A percentile compares a stretch with the other conserved stretches of the same genome.
Evolutionary conservation across 768 basidiomycete species (phyloP).

Genomic region (Arthromyces matolae): DNA sequence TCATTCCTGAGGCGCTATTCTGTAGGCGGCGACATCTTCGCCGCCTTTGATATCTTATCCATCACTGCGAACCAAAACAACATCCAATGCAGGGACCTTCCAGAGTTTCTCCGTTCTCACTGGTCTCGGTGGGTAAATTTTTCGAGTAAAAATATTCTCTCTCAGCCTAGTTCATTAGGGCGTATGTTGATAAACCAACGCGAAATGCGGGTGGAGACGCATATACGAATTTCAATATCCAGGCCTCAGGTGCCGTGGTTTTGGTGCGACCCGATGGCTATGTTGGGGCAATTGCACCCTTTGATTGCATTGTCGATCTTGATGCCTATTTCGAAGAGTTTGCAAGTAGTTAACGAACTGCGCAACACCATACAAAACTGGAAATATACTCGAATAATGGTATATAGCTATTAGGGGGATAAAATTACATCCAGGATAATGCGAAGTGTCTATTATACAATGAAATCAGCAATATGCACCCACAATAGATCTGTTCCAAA

Average conservation of each 20-base stretch:
- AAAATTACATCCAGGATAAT: constrained; percentile 19
- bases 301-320: constrained; percentile 38
- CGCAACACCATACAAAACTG: not conserved
- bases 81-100: constrained; percentile 44
- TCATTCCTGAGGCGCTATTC: constrained; percentile 29
- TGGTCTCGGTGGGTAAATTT: constrained; percentile 52
- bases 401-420: constrained; percentile 15
- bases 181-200: constrained; percentile 53
- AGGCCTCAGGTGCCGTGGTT: constrained; percentile 43
- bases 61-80: constrained; percentile 36
- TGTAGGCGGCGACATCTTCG: constrained; percentile 24
- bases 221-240: constrained; percentile 54
- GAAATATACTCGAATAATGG: constrained; percentile 4
- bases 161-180: too few relatives aligned
- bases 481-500: constrained; percentile 13
- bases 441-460: constrained; percentile 21
- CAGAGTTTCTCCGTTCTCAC: constrained; percentile 44
- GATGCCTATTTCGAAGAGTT: constrained; percentile 49
- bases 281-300: constrained; percentile 51
- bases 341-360: constrained; percentile 18
- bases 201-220: constrained; percentile 44
- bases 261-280: constrained; percentile 67
- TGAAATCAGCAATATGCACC: constrained; percentile 17
- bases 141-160: too few relatives aligned
- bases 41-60: constrained; percentile 41